These are phyloP conservation scores for Colletotrichum sp. DNA, from an alignment of 2,329 filamentous ascomycete species.

Conservation along the genomic window DNA sequence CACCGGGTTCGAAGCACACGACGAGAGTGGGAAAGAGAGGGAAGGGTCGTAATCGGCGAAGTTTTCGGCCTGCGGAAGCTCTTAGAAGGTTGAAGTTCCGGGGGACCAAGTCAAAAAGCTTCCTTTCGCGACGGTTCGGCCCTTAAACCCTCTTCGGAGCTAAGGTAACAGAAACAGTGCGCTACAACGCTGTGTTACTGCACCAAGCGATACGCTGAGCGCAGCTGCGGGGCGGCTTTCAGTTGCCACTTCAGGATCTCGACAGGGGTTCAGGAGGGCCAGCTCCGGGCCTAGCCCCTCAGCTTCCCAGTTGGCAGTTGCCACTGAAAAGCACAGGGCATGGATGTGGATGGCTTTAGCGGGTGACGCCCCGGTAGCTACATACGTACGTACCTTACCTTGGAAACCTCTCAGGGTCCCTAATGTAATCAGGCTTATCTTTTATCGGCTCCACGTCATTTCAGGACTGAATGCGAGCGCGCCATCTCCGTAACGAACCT, in stretches of 20 bases:
- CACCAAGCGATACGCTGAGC: constrained; percentile 2
- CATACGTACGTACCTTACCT: neutral
- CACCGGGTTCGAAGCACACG: neutral
- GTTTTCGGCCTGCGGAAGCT: constrained; percentile 14
- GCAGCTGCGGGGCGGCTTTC: neutral
- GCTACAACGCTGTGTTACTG: neutral
- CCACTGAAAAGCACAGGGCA: neutral
- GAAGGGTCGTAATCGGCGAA: constrained; percentile 1
- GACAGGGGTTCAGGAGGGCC: constrained; percentile 2
- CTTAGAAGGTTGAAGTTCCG: constrained; percentile 16
- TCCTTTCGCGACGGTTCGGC: constrained; percentile 17
- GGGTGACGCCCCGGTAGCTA: neutral
- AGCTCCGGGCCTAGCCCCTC: neutral
- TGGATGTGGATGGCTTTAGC: neutral
- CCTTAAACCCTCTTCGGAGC: constrained; percentile 17
- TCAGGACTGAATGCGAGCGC: neutral
- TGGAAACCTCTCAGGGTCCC: neutral
- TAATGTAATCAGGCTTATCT: neutral
- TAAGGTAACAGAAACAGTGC: constrained; percentile 13
- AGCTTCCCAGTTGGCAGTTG: neutral
- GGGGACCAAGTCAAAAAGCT: constrained; percentile 12
- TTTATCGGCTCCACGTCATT: neutral
- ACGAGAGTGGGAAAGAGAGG: neutral
- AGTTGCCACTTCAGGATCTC: constrained; percentile 10
- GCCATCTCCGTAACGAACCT: neutral